phyloP scores from a whole-genome alignment of 192 early-diverging fungal species.

The Podila epicladia region DNA sequence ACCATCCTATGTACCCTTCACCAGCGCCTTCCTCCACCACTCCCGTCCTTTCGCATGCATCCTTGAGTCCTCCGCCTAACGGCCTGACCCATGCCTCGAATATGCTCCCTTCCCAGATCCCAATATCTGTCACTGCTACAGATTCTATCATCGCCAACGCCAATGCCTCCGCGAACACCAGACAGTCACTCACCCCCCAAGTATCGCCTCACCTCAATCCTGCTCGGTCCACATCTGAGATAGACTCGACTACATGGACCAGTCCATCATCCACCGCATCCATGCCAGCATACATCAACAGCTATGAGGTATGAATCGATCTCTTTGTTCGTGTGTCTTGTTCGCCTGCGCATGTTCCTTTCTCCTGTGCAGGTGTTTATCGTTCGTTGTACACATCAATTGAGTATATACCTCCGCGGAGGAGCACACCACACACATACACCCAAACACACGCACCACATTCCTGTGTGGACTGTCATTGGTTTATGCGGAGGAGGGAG shows the following conservation, averaged over 20 bases:
- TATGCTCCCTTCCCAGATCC: conserved; percentile 4
- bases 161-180: background rate
- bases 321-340: background rate
- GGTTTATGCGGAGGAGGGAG: too few species aligned
- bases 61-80: conserved; percentile 14
- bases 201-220: conserved; percentile 36
- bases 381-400: too few species aligned
- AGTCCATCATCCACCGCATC: conserved; percentile 41
- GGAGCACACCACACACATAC: too few species aligned
- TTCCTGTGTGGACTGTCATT: too few species aligned
- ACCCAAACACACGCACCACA: too few species aligned
- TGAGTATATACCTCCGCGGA: too few species aligned
- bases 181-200: conserved; percentile 25
- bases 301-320: conserved; percentile 29
- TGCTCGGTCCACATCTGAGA: conserved; percentile 23
- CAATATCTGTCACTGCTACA: conserved; percentile 10
- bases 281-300: conserved; percentile 35
- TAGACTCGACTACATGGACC: conserved; percentile 7
- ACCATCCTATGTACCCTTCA: conserved; percentile 44
- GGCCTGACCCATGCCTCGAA: conserved; percentile 17
- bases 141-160: conserved; percentile 6
- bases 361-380: too few species aligned
- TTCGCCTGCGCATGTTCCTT: background rate
- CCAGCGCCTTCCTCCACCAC: conserved; percentile 35
- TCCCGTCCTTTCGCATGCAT: conserved; percentile 29